A percentile compares a stretch with the other conserved stretches of the same genome.
phyloP scores from a whole-genome alignment of 2,329 filamentous ascomycete genomes.

The Furcasterigmium sp. region DNA sequence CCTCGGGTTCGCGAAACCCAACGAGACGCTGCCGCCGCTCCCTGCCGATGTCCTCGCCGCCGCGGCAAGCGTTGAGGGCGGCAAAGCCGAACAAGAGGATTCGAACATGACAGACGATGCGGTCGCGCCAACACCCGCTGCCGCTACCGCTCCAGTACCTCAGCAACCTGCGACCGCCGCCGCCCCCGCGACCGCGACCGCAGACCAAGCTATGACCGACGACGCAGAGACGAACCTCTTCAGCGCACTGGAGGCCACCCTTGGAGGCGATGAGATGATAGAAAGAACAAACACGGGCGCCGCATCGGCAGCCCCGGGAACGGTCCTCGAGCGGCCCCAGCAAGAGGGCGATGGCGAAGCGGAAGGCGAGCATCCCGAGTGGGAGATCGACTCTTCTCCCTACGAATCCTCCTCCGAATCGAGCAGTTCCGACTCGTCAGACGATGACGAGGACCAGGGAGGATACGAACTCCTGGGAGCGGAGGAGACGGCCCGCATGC shows the following conservation, averaged over 20 bases:
- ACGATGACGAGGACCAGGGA: conserved; percentile 46
- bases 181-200: neutral
- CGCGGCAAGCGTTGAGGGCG: conserved; percentile 18
- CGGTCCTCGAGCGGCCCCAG: conserved; percentile 3
- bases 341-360: conserved; percentile 25
- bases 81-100: neutral
- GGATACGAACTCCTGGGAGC: conserved; percentile 71
- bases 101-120: neutral
- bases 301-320: conserved; percentile 1
- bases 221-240: conserved; percentile 33
- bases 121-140: neutral
- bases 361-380: conserved; percentile 61
- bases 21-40: conserved; percentile 33
- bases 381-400: conserved; percentile 76
- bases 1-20: conserved; percentile 35
- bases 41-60: conserved; percentile 23
- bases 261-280: conserved; percentile 27
- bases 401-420: conserved; percentile 63
- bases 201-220: conserved; percentile 27
- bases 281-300: neutral
- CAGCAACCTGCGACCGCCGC: neutral
- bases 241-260: conserved; percentile 36
- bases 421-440: conserved; percentile 53
- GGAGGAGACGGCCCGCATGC: conserved; percentile 75
- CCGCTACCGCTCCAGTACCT: neutral